These are phyloP conservation scores for Rubia yunnanensis DNA, from an alignment of 257 asterid species.

Conservation along the genomic window DNA sequence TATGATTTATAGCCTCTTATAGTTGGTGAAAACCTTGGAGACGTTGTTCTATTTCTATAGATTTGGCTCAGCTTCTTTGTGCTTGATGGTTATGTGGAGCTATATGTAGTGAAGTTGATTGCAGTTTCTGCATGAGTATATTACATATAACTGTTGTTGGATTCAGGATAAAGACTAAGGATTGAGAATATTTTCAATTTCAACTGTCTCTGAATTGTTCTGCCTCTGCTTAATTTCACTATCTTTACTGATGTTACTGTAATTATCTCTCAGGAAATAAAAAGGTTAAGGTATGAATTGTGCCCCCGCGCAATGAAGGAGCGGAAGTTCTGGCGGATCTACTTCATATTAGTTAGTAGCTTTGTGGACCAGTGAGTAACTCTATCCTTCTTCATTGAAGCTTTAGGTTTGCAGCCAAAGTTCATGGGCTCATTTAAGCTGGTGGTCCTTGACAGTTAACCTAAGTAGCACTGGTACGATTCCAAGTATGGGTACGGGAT, in stretches of 20 bases:
- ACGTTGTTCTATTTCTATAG: background rate
- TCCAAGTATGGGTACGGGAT: too few relatives aligned
- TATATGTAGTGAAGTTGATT: background rate
- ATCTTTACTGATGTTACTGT: background rate
- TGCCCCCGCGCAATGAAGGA: constrained; percentile 92
- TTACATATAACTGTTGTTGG: background rate
- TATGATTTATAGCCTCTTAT: background rate
- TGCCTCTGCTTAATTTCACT: background rate
- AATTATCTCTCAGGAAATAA: constrained; percentile 56
- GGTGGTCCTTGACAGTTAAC: background rate
- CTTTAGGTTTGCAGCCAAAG: background rate
- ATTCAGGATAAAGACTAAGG: background rate
- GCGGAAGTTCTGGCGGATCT: constrained; percentile 91
- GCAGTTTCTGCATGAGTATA: background rate
- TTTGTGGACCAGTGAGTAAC: constrained; percentile 71
- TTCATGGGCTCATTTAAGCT: background rate
- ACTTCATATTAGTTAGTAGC: constrained; percentile 76
- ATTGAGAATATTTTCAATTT: background rate
- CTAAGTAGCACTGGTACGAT: too few relatives aligned
- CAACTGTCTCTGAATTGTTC: background rate
- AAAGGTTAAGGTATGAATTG: constrained; percentile 65
- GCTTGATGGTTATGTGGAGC: background rate
- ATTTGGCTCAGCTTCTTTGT: background rate
- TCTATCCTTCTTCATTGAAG: constrained; percentile 7
- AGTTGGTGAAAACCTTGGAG: background rate